Conservation (phyloP, 257 asterid species). For the Scutellaria baicalensis region DNA sequence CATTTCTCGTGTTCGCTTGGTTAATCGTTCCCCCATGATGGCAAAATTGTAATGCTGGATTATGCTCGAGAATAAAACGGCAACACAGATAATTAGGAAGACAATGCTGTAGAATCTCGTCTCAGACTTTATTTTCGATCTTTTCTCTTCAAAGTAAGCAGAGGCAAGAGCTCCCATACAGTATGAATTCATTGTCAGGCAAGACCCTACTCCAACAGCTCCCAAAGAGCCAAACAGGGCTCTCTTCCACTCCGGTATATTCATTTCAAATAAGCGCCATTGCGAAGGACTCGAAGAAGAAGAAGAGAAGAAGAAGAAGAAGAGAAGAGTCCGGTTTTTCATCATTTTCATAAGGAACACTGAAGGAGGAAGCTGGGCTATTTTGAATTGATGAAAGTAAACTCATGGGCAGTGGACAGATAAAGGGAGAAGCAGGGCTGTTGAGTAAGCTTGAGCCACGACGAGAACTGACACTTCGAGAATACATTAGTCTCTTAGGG, state of each 20-base stretch:
- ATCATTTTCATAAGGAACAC: conserved; percentile 4
- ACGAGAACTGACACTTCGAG: neutral
- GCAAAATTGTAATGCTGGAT: conserved; percentile 49
- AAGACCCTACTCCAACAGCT: conserved; percentile 33
- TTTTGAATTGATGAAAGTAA: conserved; percentile 31
- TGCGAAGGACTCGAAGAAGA: conserved; percentile 19
- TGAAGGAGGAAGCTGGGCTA: conserved; percentile 28
- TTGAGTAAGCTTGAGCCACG: conserved; percentile 4
- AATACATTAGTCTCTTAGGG: neutral
- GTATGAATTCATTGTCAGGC: conserved; percentile 32
- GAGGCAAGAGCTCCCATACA: conserved; percentile 42
- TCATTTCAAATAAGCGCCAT: conserved; percentile 29
- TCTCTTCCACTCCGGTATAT: conserved; percentile 38
- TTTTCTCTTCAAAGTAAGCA: conserved; percentile 23
- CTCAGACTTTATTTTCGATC: conserved; percentile 31
- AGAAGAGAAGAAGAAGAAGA: neutral
- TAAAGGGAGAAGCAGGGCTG: conserved; percentile 15
- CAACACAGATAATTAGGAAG: conserved; percentile 21
- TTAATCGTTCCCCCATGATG: conserved; percentile 45
- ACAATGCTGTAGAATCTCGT: conserved; percentile 33
- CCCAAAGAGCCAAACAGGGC: conserved; percentile 37
- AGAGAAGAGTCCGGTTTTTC: conserved; percentile 16
- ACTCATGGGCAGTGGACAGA: conserved; percentile 9
- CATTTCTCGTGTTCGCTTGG: conserved; percentile 30
- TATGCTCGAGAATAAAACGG: conserved; percentile 29